Percentiles rank a stretch among this genome's conserved stretches.
phyloP scores from a whole-genome alignment of 2,329 filamentous ascomycete genomes.

The Cercospora beticola region DNA sequence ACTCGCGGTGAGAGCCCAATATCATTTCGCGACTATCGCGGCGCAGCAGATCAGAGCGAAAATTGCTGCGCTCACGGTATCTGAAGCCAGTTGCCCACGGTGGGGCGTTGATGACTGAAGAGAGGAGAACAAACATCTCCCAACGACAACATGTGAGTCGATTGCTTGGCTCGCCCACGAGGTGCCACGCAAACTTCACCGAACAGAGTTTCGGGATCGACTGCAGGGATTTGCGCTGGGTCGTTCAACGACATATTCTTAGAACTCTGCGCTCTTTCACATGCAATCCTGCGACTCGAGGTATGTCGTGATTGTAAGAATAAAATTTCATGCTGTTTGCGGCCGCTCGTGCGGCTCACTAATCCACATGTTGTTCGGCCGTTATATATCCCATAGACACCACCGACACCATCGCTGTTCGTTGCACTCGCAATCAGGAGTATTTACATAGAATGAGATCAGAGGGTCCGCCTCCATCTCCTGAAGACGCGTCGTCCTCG shows the following conservation, averaged over 20 bases:
- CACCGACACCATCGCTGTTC: neutral
- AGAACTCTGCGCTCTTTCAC: neutral
- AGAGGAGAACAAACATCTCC: neutral
- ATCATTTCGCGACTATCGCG: neutral
- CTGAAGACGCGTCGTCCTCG: conserved; percentile 6
- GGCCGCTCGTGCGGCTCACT: neutral
- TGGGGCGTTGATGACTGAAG: neutral
- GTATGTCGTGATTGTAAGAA: neutral
- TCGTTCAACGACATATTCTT: conserved; percentile 2
- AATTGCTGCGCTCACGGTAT: neutral
- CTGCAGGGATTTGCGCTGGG: conserved; percentile 9
- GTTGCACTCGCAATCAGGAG: neutral
- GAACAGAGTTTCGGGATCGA: conserved; percentile 8
- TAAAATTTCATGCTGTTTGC: neutral
- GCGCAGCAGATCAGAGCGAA: neutral
- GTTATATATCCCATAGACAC: neutral
- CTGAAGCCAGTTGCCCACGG: neutral
- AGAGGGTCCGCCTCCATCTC: neutral
- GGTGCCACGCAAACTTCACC: neutral
- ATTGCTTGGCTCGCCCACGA: neutral
- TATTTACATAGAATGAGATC: neutral
- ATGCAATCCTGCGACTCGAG: neutral
- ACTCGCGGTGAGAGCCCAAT: conserved; percentile 2
- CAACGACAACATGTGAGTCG: conserved; percentile 1
- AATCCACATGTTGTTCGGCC: neutral